A percentile compares a stretch with the other conserved stretches of the same genome.
These are phyloP conservation scores for Lasiodiplodia citricola DNA, from an alignment of 2,329 filamentous ascomycete species.

Conservation along the genomic window DNA sequence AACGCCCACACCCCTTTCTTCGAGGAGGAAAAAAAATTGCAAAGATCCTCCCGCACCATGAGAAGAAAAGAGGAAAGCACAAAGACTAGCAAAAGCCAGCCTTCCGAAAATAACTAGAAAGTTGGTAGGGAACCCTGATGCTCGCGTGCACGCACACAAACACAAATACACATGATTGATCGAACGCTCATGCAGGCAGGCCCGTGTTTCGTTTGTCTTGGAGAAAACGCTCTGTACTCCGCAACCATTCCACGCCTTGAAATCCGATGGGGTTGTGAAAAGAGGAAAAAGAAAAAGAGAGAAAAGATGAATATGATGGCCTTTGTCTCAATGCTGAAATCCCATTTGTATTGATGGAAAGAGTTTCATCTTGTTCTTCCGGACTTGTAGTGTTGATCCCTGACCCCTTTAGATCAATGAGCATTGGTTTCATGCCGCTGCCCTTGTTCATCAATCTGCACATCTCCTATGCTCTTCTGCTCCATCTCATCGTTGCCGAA, in stretches of 20 bases:
- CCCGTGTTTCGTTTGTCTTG: background rate
- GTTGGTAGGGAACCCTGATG: no score
- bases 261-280: no score
- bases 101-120: background rate
- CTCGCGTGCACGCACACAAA: no score
- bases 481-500: background rate
- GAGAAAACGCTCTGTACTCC: no score
- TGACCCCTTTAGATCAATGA: background rate
- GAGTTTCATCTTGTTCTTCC: no score
- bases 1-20: background rate
- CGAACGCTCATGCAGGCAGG: background rate
- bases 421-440: constrained; percentile 3
- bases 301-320: no score
- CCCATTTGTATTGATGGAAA: background rate
- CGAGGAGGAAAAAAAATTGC: background rate
- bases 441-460: constrained; percentile 1
- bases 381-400: background rate
- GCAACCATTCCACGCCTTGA: no score
- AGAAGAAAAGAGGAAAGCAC: background rate
- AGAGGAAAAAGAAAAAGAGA: no score
- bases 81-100: background rate
- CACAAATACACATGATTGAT: background rate
- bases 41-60: background rate
- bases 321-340: no score
- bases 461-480: background rate